Base-by-base conservation (phyloP, 78 protist genomes). In the Carpediemonas membranifera region DNA sequence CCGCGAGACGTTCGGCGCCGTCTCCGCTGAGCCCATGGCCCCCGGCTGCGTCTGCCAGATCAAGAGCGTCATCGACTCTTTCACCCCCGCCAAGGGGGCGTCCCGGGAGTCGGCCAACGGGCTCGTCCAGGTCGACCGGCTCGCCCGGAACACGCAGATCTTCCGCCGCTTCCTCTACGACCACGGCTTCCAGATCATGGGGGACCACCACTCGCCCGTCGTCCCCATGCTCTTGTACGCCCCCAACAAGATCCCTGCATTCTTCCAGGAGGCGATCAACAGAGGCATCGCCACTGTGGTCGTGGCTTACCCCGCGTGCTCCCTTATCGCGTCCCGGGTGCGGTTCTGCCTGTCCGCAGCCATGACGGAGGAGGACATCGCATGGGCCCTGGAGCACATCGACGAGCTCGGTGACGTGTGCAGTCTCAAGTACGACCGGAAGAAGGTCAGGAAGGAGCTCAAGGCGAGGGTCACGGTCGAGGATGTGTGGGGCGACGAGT, bases 291-390 rank as follows among this genome's bases (percentile, higher is more conserved):
- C 93, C 0, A 91, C 87, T 1, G 99, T 95, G 0, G 94, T 94
- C 18, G 99, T 95, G 16, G 99, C 97, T 54, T 92, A 47, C 78
- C 99, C 99, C 11, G 99, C 98, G 19, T 90, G 96, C 0, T 90
- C 94, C 2, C 59, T 95, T 31, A 59, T 92, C 31, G 50, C 63
- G 24, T 76, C 89, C 2, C 80, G 99, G 34, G 87, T 78, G 3
- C 85, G 99, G 30, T 94, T 95, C 80, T 95, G 98, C 78, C 41
- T 93, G 37, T 84, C 94, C 0, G 90, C 98, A 0, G 76, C 90
- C 0, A 96, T 92, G 67, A 78, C 91, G 16, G 53, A 39, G 3
- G 94, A 77, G 53, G 93, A 93, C 59, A 31, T 92, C 0, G 84
- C 65, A 1, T 30, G 55, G 27, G 94, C 90, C 3, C 71, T 88